Evolutionary conservation across 2,329 filamentous ascomycete species (phyloP).

Genomic region (Verticillium tricorpus): DNA sequence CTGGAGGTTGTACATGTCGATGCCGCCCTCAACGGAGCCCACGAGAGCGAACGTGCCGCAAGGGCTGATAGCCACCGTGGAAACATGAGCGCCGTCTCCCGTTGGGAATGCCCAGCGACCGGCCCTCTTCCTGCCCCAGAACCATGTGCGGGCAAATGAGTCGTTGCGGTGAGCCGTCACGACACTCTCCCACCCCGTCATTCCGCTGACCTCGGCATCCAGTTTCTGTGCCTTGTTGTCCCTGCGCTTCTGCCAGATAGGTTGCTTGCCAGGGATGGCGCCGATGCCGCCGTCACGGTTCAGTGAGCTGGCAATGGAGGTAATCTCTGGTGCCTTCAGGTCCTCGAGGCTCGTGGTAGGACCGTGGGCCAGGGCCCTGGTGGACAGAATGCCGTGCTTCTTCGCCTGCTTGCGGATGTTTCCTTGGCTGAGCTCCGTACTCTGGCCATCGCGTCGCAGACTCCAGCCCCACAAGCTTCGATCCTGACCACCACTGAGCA

Average conservation of each 20-base stretch:
- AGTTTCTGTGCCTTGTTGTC: constrained; percentile 51
- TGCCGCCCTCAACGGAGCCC: constrained; percentile 74
- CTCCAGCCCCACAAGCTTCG: constrained; percentile 96
- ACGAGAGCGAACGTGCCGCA: constrained; percentile 93
- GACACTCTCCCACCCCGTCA: constrained; percentile 95
- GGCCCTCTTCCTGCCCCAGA: constrained; percentile 91
- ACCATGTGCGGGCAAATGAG: constrained; percentile 86
- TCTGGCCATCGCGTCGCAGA: constrained; percentile 89
- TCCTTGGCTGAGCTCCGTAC: constrained; percentile 88
- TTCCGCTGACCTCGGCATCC: constrained; percentile 67
- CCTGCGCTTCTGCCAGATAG: constrained; percentile 78
- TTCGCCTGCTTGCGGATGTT: constrained; percentile 83
- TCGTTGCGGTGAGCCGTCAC: constrained; percentile 89
- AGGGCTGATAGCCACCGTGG: constrained; percentile 80
- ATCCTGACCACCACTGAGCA: constrained; percentile 84
- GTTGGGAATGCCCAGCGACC: constrained; percentile 92
- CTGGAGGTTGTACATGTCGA: constrained; percentile 97
- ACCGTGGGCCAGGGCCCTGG: constrained; percentile 51
- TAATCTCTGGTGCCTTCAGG: constrained; percentile 88
- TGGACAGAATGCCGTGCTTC: constrained; percentile 70
- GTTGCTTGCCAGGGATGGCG: constrained; percentile 69
- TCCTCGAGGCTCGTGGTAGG: constrained; percentile 63
- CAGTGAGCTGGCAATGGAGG: constrained; percentile 82
- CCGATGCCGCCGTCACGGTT: constrained; percentile 96
- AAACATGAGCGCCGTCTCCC: constrained; percentile 75